Evolutionary conservation across 169 alveolate species (phyloP).

Genomic region (Perkinsus olseni): DNA sequence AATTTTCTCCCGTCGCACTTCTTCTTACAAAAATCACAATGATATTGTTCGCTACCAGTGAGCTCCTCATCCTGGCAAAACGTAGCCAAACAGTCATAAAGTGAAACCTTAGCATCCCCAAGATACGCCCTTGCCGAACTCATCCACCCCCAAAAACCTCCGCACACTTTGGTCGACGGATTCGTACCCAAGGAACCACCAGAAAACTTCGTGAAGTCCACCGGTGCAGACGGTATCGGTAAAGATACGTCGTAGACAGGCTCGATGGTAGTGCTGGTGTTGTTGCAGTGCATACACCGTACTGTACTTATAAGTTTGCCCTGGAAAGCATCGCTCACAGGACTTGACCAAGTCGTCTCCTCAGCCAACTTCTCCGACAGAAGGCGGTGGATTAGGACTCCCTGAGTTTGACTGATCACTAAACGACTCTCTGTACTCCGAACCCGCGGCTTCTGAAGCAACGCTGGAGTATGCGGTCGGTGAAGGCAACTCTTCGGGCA

Average conservation of each 20-base stretch:
- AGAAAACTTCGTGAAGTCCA: background rate
- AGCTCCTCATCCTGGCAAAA: conserved; percentile 22
- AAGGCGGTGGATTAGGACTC: background rate
- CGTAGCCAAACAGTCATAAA: conserved; percentile 20
- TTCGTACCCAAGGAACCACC: background rate
- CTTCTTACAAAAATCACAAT: conserved; percentile 23
- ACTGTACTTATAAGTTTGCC: conserved; percentile 6
- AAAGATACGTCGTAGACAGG: conserved; percentile 15
- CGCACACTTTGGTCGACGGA: background rate
- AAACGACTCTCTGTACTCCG: background rate
- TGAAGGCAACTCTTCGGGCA: background rate
- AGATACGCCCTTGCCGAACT: background rate
- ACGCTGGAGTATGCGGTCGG: background rate
- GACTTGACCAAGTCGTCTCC: background rate
- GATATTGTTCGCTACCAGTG: conserved; percentile 3
- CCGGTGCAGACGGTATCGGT: conserved; percentile 11
- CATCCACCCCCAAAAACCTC: background rate
- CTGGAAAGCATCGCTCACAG: conserved; percentile 14
- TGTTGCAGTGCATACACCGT: conserved; percentile 12
- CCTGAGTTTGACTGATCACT: background rate
- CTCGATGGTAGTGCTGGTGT: background rate
- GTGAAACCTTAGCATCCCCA: background rate
- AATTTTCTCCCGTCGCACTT: conserved; percentile 9
- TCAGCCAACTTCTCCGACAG: background rate
- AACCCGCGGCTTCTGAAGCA: background rate